Conservation (phyloP, 805 yeast species). For the Teunomyces pallodes region DNA sequence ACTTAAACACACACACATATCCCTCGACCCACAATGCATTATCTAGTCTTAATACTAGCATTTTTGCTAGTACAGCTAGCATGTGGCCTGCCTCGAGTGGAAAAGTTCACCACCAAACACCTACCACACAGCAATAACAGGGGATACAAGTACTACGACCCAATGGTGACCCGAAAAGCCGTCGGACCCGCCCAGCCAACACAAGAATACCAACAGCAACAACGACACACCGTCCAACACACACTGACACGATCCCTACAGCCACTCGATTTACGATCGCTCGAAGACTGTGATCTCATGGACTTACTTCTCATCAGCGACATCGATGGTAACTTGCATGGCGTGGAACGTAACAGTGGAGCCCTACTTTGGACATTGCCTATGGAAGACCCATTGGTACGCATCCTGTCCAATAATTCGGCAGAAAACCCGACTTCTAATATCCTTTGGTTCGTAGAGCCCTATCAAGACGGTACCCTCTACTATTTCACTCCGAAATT, state of each 20-base stretch:
- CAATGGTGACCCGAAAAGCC: background rate
- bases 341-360: constrained; percentile 73
- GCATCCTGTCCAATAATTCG: constrained; percentile 28
- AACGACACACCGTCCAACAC: constrained; percentile 2
- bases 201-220: constrained; percentile 4
- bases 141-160: background rate
- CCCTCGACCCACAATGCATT: background rate
- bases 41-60: background rate
- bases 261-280: constrained; percentile 38
- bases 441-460: constrained; percentile 85
- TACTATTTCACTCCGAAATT: constrained; percentile 72
- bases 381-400: constrained; percentile 62
- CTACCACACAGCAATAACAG: background rate
- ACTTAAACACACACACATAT: background rate
- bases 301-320: constrained; percentile 70
- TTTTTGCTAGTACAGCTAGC: constrained; percentile 7
- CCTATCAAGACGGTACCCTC: constrained; percentile 77
- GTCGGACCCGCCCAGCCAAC: constrained; percentile 1
- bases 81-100: constrained; percentile 20
- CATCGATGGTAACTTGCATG: constrained; percentile 85
- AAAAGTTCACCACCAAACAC: constrained; percentile 13
- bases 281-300: constrained; percentile 50
- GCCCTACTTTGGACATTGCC: constrained; percentile 72
- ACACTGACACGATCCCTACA: constrained; percentile 12
- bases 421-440: constrained; percentile 21